phyloP scores from a whole-genome alignment of 352 stramenopile species.

The Phytophthora sansomeana region DNA sequence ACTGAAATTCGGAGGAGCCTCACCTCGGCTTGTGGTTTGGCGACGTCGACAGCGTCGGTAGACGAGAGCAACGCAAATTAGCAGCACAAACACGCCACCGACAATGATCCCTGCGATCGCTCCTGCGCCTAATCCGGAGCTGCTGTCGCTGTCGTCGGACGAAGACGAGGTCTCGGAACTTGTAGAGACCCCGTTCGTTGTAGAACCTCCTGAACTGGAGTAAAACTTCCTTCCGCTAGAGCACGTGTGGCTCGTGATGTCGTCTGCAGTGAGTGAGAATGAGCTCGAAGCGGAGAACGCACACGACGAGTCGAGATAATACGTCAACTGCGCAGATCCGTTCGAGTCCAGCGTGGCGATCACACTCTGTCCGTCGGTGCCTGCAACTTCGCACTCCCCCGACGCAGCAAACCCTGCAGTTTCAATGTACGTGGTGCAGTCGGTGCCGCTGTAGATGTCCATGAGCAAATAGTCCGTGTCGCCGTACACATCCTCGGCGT shows the following conservation, averaged over 20 bases:
- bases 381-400: constrained; percentile 30
- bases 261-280: constrained; percentile 19
- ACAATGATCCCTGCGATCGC: constrained; percentile 38
- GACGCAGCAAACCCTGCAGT: constrained; percentile 22
- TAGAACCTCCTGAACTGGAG: constrained; percentile 21
- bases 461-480: constrained; percentile 32
- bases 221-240: constrained; percentile 29
- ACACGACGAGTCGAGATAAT: constrained; percentile 34
- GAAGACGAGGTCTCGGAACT: constrained; percentile 17
- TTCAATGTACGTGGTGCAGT: constrained; percentile 36
- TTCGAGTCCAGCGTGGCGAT: constrained; percentile 34
- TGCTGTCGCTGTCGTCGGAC: constrained; percentile 13
- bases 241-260: constrained; percentile 25
- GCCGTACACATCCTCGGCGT: constrained; percentile 28
- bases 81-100: constrained; percentile 20
- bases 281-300: neutral
- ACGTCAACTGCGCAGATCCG: constrained; percentile 34
- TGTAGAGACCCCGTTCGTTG: constrained; percentile 14
- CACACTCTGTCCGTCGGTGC: constrained; percentile 28
- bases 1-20: neutral
- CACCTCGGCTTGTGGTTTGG: neutral
- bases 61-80: constrained; percentile 23
- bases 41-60: constrained; percentile 11
- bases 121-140: constrained; percentile 18
- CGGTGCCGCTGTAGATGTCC: constrained; percentile 29